Percentiles rank a stretch among this genome's conserved stretches.
Conservation (phyloP, 2,329 filamentous ascomycete species). For the Fusarium papillatum region DNA sequence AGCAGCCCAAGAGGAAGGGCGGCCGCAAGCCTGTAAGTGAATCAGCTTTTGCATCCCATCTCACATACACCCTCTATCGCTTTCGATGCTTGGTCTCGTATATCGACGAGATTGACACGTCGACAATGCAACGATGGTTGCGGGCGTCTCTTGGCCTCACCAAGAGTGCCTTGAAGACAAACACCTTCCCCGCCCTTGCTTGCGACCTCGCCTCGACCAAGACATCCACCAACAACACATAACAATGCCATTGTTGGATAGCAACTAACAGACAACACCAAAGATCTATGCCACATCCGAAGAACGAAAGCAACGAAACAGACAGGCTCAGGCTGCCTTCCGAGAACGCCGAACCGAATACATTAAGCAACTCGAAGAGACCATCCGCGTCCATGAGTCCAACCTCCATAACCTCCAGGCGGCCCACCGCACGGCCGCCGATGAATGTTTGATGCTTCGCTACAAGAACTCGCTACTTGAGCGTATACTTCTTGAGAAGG, state of each 20-base stretch:
- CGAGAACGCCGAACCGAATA: slow-evolving; percentile 97
- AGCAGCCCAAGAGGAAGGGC: slow-evolving; percentile 93
- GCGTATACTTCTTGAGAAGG: slow-evolving; percentile 96
- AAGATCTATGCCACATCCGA: slow-evolving; percentile 99
- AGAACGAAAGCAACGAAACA: slow-evolving; percentile 96
- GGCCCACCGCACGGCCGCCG: slow-evolving; percentile 92
- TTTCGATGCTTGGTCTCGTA: background rate
- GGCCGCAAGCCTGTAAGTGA: slow-evolving; percentile 94
- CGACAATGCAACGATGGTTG: background rate
- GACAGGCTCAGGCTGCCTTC: slow-evolving; percentile 97
- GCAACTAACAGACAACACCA: slow-evolving; percentile 31
- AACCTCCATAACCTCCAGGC: slow-evolving; percentile 93
- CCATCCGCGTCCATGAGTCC: slow-evolving; percentile 97
- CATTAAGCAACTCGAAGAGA: slow-evolving; percentile 98
- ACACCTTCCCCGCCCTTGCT: slow-evolving; percentile 18
- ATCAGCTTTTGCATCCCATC: slow-evolving; percentile 9
- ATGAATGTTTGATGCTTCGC: slow-evolving; percentile 97
- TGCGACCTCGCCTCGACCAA: background rate
- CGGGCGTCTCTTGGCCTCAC: background rate
- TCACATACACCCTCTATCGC: slow-evolving; percentile 3
- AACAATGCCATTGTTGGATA: slow-evolving; percentile 10
- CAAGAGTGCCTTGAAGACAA: background rate
- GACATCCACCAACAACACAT: slow-evolving; percentile 24
- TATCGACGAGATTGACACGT: slow-evolving; percentile 1
- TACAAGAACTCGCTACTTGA: slow-evolving; percentile 99